Conservation (phyloP, 805 yeast species). For the Pichia phayaonensis region DNA sequence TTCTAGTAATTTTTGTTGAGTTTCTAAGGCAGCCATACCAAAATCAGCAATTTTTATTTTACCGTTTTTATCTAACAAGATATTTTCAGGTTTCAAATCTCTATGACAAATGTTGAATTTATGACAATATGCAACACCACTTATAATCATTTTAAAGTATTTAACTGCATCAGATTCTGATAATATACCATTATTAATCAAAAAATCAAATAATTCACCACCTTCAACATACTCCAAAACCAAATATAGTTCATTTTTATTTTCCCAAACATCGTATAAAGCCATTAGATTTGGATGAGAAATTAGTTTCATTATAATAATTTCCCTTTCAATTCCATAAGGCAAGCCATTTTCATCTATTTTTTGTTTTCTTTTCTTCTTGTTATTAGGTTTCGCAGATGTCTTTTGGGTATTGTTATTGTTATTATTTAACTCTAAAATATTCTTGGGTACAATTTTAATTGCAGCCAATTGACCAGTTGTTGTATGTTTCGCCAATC, state of each 20-base stretch:
- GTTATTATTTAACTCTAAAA: constrained; percentile 16
- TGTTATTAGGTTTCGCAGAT: constrained; percentile 15
- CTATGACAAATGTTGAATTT: constrained; percentile 75
- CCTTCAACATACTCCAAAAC: constrained; percentile 82
- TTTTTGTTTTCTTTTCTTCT: constrained; percentile 15
- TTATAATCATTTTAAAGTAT: constrained; percentile 68
- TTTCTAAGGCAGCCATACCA: constrained; percentile 84
- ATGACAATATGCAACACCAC: constrained; percentile 77
- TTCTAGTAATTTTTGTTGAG: constrained; percentile 60
- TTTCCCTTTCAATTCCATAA: constrained; percentile 95
- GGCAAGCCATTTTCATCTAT: constrained; percentile 52
- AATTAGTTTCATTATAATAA: constrained; percentile 91
- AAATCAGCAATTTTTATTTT: constrained; percentile 78
- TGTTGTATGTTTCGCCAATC: constrained; percentile 59
- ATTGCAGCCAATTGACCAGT: constrained; percentile 79
- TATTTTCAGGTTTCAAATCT: constrained; percentile 76
- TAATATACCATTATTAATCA: constrained; percentile 64
- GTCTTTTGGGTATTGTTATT: not conserved
- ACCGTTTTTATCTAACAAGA: constrained; percentile 54
- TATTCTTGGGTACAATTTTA: constrained; percentile 65
- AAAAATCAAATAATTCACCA: constrained; percentile 74
- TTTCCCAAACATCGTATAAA: constrained; percentile 96
- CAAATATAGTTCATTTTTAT: constrained; percentile 75
- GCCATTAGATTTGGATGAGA: constrained; percentile 93
- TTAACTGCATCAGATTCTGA: constrained; percentile 68